These are phyloP conservation scores for Zygoascus ofunaensis DNA, from an alignment of 805 yeast genomes.

Conservation along the genomic window DNA sequence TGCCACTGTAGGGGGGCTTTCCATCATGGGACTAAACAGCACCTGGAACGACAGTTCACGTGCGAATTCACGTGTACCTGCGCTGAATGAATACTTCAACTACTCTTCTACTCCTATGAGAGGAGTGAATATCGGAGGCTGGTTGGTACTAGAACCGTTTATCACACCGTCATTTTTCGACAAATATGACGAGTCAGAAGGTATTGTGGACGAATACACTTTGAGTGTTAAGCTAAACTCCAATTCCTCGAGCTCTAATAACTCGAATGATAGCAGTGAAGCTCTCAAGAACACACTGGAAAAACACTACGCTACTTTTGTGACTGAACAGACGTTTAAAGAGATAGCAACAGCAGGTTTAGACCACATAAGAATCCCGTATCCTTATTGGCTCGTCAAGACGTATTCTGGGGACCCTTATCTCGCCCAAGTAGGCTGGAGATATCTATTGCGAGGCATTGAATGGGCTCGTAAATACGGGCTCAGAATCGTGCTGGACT, in stretches of 20 bases:
- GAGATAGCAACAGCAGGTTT: slow-evolving; percentile 53
- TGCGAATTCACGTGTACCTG: slow-evolving; percentile 24
- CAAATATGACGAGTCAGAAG: slow-evolving; percentile 16
- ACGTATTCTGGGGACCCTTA: slow-evolving; percentile 38
- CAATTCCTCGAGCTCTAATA: slow-evolving; percentile 27
- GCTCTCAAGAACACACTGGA: slow-evolving; percentile 37
- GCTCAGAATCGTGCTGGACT: slow-evolving; percentile 62
- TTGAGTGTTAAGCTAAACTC: slow-evolving; percentile 28
- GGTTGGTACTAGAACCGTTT: slow-evolving; percentile 80
- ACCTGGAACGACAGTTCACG: slow-evolving; percentile 25
- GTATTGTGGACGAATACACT: slow-evolving; percentile 69
- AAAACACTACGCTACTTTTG: slow-evolving; percentile 62
- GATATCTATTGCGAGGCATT: slow-evolving; percentile 54
- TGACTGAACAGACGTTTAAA: slow-evolving; percentile 57
- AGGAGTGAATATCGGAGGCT: slow-evolving; percentile 82
- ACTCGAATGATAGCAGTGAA: slow-evolving; percentile 47
- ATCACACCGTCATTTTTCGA: slow-evolving; percentile 71
- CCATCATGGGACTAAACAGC: slow-evolving; percentile 29
- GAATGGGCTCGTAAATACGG: slow-evolving; percentile 56
- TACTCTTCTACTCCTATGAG: slow-evolving; percentile 30
- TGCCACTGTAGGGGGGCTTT: slow-evolving; percentile 28
- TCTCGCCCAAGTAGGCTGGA: slow-evolving; percentile 48
- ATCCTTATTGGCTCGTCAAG: slow-evolving; percentile 75
- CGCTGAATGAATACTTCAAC: slow-evolving; percentile 20
- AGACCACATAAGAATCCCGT: slow-evolving; percentile 67